Conservation (phyloP, 768 basidiomycete species). For the Cyclocybe cylindracea region DNA sequence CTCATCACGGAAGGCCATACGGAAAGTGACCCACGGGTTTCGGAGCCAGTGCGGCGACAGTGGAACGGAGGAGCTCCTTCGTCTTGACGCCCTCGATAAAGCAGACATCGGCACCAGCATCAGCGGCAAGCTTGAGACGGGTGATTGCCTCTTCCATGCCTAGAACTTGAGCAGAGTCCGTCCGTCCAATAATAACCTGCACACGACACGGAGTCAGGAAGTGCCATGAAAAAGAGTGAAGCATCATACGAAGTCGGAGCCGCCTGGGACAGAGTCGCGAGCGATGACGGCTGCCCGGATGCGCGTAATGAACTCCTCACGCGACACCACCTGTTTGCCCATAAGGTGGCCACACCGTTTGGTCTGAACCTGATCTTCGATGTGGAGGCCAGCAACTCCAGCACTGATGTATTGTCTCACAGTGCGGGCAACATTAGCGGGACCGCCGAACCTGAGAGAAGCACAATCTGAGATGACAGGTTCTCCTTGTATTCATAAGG, state of each 20-base stretch:
- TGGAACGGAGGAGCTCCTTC: constrained; percentile 60
- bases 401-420: constrained; percentile 66
- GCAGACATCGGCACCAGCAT: constrained; percentile 76
- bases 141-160: constrained; percentile 77
- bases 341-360: constrained; percentile 78
- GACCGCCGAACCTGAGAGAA: constrained; percentile 58
- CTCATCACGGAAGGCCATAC: not conserved
- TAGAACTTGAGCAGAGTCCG: constrained; percentile 76
- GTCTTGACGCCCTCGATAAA: constrained; percentile 81
- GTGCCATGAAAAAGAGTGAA: not conserved
- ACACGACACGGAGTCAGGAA: not conserved
- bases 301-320: constrained; percentile 72
- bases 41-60: constrained; percentile 68
- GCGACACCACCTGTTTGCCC: constrained; percentile 79
- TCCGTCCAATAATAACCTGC: constrained; percentile 72
- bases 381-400: constrained; percentile 74
- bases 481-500: not conserved
- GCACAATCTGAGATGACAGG: not conserved
- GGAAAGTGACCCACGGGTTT: constrained; percentile 53
- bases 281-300: constrained; percentile 79
- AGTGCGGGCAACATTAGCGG: constrained; percentile 73
- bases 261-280: constrained; percentile 73
- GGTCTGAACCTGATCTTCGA: constrained; percentile 81
- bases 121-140: constrained; percentile 69
- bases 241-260: constrained; percentile 63